These are phyloP conservation scores for Eimeria necatrix DNA, from an alignment of 169 alveolate species.

Conservation along the genomic window DNA sequence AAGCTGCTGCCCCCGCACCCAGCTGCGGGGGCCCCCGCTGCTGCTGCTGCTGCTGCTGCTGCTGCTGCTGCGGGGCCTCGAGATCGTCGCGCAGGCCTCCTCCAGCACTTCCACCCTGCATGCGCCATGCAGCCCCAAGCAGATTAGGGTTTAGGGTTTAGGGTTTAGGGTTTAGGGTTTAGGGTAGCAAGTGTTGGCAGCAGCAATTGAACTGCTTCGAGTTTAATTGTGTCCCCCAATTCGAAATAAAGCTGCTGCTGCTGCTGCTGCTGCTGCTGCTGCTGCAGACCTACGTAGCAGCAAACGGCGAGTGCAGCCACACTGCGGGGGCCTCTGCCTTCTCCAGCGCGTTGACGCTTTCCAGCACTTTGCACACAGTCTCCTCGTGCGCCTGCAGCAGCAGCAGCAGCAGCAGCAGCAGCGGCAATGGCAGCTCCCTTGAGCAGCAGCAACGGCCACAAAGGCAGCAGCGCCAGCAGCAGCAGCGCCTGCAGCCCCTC, in stretches of 20 bases:
- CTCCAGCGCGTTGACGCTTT: not conserved
- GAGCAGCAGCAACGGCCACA: too few relatives aligned
- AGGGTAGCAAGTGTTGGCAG: too few relatives aligned
- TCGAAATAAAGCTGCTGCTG: slow-evolving; percentile 39
- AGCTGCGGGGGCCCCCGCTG: slow-evolving; percentile 1
- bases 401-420: slow-evolving; percentile 33
- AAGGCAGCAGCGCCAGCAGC: too few relatives aligned
- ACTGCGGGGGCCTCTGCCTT: not conserved
- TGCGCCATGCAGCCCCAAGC: too few relatives aligned
- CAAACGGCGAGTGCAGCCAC: not conserved
- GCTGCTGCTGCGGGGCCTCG: slow-evolving; percentile 13
- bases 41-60: not conserved
- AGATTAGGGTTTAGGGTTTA: too few relatives aligned
- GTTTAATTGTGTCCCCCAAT: too few relatives aligned
- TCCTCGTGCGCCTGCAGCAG: not conserved
- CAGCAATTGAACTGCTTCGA: too few relatives aligned
- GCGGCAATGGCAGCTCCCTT: not conserved
- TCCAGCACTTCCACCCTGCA: too few relatives aligned
- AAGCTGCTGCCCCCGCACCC: not conserved
- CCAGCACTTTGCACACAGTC: not conserved
- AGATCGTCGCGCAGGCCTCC: too few relatives aligned
- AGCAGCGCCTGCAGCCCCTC: too few relatives aligned
- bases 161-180: too few relatives aligned
- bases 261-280: slow-evolving; percentile 44
- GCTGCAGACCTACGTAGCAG: not conserved